Evolutionary conservation across 140 eudicot genomes (phyloP).

Genomic region (Flaveria floridana): DNA sequence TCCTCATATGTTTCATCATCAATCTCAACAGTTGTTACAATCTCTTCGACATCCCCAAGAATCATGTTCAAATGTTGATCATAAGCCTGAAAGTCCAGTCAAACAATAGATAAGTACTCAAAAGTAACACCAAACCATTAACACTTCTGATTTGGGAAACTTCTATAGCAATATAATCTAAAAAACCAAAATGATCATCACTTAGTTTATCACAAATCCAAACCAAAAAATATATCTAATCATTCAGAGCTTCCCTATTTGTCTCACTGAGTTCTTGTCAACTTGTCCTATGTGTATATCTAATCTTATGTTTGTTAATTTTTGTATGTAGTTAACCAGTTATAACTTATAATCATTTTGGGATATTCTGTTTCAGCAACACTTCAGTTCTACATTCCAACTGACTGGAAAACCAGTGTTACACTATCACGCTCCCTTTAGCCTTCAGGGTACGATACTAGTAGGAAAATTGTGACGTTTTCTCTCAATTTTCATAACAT

Average conservation of each 20-base stretch:
- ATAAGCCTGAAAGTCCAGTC: conserved; percentile 60
- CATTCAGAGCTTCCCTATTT: neutral
- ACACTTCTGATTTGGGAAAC: neutral
- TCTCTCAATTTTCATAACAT: neutral
- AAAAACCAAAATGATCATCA: neutral
- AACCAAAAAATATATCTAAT: neutral
- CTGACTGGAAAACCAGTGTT: neutral
- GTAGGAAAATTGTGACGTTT: neutral
- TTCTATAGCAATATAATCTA: neutral
- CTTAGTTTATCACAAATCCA: neutral
- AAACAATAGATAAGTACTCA: conserved; percentile 5
- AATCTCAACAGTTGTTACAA: conserved; percentile 88
- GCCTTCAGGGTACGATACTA: neutral
- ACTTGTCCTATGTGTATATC: no score
- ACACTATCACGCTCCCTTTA: neutral
- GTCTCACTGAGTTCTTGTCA: neutral
- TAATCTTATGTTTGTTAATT: neutral
- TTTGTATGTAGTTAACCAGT: no score
- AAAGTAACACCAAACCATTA: conserved; percentile 14
- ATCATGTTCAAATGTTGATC: conserved; percentile 99
- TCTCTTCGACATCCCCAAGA: conserved; percentile 97
- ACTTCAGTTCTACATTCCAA: neutral
- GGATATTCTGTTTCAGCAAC: no score
- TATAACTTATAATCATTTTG: no score
- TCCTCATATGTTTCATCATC: conserved; percentile 98